Percentiles rank a stretch among this genome's conserved stretches.
Conservation (phyloP, 2,329 filamentous ascomycete species). For the Aureobasidium sp. region DNA sequence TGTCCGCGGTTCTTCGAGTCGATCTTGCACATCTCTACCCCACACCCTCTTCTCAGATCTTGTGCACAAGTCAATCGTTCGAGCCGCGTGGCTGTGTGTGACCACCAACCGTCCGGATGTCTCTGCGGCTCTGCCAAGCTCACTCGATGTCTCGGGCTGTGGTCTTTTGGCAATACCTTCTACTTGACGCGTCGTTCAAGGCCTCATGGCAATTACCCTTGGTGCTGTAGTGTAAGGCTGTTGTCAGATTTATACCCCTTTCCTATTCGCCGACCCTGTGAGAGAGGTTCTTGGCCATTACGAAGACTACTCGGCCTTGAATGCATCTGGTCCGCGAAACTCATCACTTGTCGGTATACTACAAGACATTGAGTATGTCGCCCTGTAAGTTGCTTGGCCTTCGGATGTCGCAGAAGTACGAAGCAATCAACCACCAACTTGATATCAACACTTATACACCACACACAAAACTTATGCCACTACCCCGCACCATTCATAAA, state of each 20-base stretch:
- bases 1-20: not conserved
- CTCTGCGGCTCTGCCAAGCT: not conserved
- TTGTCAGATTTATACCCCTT: not conserved
- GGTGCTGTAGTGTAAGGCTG: not conserved
- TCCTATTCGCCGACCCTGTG: not conserved
- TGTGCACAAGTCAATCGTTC: not conserved
- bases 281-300: not conserved
- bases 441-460: not conserved
- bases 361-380: not conserved
- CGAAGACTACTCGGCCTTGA: not conserved
- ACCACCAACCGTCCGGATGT: not conserved
- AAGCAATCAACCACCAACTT: too few relatives aligned
- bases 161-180: not conserved
- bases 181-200: not conserved
- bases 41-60: slow-evolving; percentile 3
- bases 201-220: not conserved
- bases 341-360: not conserved
- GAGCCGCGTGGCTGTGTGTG: slow-evolving; percentile 3
- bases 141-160: not conserved
- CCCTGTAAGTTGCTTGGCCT: not conserved
- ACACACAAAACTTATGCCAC: not conserved
- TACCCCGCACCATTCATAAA: not conserved
- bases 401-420: too few relatives aligned
- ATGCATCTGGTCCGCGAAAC: not conserved
- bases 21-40: not conserved